Percentiles rank a stretch among this genome's conserved stretches.
phyloP scores from a whole-genome alignment of 768 basidiomycete species.

The Boletus patriciae region DNA sequence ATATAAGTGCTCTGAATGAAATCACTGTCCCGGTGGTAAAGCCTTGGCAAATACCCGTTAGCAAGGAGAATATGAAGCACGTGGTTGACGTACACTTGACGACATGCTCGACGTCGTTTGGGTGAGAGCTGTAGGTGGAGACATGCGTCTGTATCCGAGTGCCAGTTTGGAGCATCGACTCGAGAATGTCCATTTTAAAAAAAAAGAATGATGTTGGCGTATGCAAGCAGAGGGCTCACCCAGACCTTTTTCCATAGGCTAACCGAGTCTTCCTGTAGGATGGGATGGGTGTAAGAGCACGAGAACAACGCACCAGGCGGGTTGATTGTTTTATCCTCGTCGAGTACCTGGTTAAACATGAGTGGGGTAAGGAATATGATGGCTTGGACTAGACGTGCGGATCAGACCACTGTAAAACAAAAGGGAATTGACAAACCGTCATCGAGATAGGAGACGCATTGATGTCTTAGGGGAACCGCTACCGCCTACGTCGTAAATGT shows the following conservation, averaged over 20 bases:
- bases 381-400: conserved; percentile 52
- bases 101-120: conserved; percentile 59
- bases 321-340: conserved; percentile 66
- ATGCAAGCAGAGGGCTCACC: conserved; percentile 55
- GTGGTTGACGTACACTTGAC: conserved; percentile 53
- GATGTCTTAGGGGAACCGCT: conserved; percentile 59
- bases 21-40: no score
- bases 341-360: conserved; percentile 69
- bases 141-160: conserved; percentile 60
- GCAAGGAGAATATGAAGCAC: neutral
- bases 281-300: neutral
- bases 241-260: conserved; percentile 72
- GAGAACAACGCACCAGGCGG: conserved; percentile 47
- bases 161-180: conserved; percentile 54
- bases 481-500: conserved; percentile 71
- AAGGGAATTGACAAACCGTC: conserved; percentile 42
- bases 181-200: conserved; percentile 68
- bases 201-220: conserved; percentile 69
- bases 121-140: conserved; percentile 56
- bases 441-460: conserved; percentile 79
- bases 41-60: no score
- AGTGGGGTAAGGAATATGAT: conserved; percentile 84
- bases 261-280: conserved; percentile 66
- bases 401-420: neutral
- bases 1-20: no score